Base-by-base conservation (phyloP, 2,329 filamentous ascomycete species). In the Penicillium sp. region DNA sequence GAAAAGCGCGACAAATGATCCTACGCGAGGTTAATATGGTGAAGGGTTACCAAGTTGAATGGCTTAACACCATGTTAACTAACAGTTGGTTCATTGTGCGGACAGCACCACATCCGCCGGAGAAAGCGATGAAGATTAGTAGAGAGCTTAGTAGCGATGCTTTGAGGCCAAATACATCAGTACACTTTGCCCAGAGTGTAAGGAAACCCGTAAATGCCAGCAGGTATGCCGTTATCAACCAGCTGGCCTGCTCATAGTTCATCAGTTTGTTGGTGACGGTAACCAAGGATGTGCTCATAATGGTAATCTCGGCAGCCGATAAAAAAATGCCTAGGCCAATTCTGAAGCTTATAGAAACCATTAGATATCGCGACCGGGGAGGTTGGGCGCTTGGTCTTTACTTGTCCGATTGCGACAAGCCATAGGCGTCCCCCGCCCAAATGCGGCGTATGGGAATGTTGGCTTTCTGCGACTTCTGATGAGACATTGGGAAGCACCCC, bases 101-200 rank as follows among this genome's bases (percentile, higher is more conserved):
- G 3, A 76, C 67, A 13, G 73, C 75, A 35, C 78, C 79, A 62
- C 79, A 82, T 1, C 74, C 77, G 11, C 75, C 73, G 0, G 79
- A 82, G 58, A 81, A 81, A 3, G 76, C 67, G 3, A 74, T 71
- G 58, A 83, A 82, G 9, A 81, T 66, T 2, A 72, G 58, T 52
- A 80, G 82, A 75, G 51, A 86, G 70, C 67, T 84, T 76, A 67
- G 83, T 79, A 58, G 78, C 78, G 30, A 41, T 19, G 54, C 13
- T 19, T 67, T 70, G 2, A 84, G 81, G n/a, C 85, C 85, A 58
- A 86, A 86, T 19, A 87, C 84, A 67, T 87, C 85, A 66, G 85
- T 87, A 45, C 86, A 72, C 65, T 86, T 86, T n/a, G 85, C 84
- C 62, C 86, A 83, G 54, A 82, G 81, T 30, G 86, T 81, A 3